Evolutionary conservation across 441 rosid species (phyloP), one percentile per base, ranked within the genome.

Genomic region (Eruca vesicaria): DNA sequence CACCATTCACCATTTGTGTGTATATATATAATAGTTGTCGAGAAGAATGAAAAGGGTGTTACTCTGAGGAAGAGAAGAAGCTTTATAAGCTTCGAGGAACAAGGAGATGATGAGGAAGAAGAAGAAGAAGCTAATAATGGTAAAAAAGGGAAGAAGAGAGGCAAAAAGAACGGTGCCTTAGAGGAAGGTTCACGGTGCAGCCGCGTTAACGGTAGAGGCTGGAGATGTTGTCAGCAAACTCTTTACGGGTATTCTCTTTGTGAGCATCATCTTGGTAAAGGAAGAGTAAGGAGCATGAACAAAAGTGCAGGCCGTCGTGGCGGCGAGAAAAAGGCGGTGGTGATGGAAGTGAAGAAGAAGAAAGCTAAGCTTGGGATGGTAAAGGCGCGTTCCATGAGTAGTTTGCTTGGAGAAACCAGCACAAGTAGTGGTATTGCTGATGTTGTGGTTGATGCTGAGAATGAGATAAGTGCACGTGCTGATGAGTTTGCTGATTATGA

Each of bases 301-400:
- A 71, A 80, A 52, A 79, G 75, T 23, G 62, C 36, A n/a, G 55
- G 71, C 1, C 8, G 73, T 57, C 62, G 75, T 63, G 32, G 32
- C 32, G 32, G 32, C 4, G 79, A 70, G 29, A 83, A 84, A 43
- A 73, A 72, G 26, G 31, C 72, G 2, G 71, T 48, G 48, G 63
- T 35, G 43, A 62, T 28, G 38, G 73, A 33, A 14, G 31, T 29
- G 26, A 71, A 35, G 74, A 89, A 84, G 90, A 87, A 82, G 88
- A 88, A 74, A 75, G 64, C 64, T 84, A 92, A 92, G 93, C 92
- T 94, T 35, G 98, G 97, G 3, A 64, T 78, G 78, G 98, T 94
- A n/a, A 94, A 94, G 81, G 99, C 99, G 65, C 92, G 99, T 73
- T 94, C 97, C 0, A 89, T 94, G 32, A 94, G 93, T 83, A 92